Conservation (phyloP, 2,329 filamentous ascomycete genomes). For the Geosmithia morbida region DNA sequence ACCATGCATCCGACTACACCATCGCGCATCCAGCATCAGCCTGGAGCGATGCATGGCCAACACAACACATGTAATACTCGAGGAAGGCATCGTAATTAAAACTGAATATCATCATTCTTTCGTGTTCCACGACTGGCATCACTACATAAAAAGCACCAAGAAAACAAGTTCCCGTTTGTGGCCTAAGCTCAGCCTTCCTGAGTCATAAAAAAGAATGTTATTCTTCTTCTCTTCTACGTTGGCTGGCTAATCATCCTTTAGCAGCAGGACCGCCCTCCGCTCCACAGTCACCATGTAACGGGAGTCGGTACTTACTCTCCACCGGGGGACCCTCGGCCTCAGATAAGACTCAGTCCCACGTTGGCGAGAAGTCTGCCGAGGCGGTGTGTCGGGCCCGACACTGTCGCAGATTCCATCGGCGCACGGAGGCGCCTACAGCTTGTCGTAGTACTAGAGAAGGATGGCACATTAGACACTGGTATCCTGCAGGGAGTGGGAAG, state of each 20-base stretch:
- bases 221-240: conserved; percentile 13
- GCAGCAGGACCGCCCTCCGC: conserved; percentile 6
- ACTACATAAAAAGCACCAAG: conserved; percentile 26
- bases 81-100: background rate
- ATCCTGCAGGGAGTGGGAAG: background rate
- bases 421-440: conserved; percentile 56
- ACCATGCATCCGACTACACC: too few relatives aligned
- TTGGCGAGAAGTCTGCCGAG: conserved; percentile 23
- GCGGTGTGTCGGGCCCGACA: conserved; percentile 25
- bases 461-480: conserved; percentile 9
- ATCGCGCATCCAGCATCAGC: too few relatives aligned
- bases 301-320: conserved; percentile 7
- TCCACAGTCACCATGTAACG: conserved; percentile 3
- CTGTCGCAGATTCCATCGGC: conserved; percentile 29
- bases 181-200: conserved; percentile 18
- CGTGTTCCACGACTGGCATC: conserved; percentile 24
- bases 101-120: conserved; percentile 5
- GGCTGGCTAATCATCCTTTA: conserved; percentile 17
- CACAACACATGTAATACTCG: too few relatives aligned
- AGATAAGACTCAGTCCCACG: conserved; percentile 13
- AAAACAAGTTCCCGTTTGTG: conserved; percentile 20
- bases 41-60: too few relatives aligned
- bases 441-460: conserved; percentile 76
- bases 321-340: conserved; percentile 6
- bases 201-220: conserved; percentile 8